Base-by-base conservation (phyloP, 2,329 filamentous ascomycete species). In the Ceratocystis albifundus region DNA sequence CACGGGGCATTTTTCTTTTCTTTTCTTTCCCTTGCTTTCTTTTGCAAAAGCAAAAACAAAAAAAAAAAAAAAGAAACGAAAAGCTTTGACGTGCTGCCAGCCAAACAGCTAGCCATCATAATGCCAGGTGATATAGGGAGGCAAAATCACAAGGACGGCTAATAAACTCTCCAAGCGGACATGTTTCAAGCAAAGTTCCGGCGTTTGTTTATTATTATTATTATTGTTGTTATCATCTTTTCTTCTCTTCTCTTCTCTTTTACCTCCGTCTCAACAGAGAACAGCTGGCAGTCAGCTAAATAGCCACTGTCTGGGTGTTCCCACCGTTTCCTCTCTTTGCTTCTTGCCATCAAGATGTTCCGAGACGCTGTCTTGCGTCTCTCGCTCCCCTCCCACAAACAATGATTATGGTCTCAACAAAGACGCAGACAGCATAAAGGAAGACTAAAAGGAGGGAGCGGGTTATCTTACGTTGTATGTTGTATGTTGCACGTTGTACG, bases 131-230 rank as follows among this genome's bases (percentile, higher is more conserved):
- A 20, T 59, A 59, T 59, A 59, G 28, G 28, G 53, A 32, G 53
- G 53, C 25, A 59, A 59, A 36, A 17, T 17, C 22, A 28, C 53
- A 30, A 30, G n/a, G 22, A 50, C 17, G 46, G 17, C 22, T n/a
- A 50, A n/a, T 22, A 50, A 22, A 22, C 46, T 22, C 6, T 57
- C 30, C 20, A 57, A 28, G 20, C 53, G 53, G 53, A 30, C 53
- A 57, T 57, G 53, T 57, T 57, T 57, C 53, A 57, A 28, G 20
- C 53, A 28, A 36, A 57, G 22, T 57, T 28, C 53, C 53, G 53
- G 53, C 28, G 53, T 28, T 15, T 57, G 17, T 28, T 12, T 6
- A 4, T 30, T 57, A 7, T 17, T 17, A 17, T 32, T 17, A n/a
- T n/a, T n/a, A n/a, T n/a, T n/a, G n/a, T n/a, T n/a, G n/a, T n/a